Evolutionary conservation across 2,329 filamentous ascomycete genomes (phyloP), one percentile per base, ranked within the genome.

Genomic region (Clonostachys byssicola): DNA sequence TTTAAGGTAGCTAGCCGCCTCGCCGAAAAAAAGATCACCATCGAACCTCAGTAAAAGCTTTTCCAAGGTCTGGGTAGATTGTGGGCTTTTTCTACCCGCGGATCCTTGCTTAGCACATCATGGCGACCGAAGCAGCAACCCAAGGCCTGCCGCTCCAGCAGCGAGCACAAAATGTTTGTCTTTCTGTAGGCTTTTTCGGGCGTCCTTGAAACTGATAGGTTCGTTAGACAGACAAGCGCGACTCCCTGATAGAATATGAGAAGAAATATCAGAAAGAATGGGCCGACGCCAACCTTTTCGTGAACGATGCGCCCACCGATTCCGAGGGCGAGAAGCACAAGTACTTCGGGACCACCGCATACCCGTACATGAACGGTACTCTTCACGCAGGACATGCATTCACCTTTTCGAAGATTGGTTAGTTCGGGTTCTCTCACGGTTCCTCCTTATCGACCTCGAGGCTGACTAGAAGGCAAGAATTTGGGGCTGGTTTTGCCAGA

Each of bases 301-400:
- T 96, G 68, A 79, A 85, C 58, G 76, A 97, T 68, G 91, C 94
- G 20, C 94, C 94, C 34, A 83, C 88, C 17, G 82, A 84, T 45
- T 71, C 78, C 53, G 91, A 96, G 56, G 80, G 91, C 53, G 88
- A 90, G 50, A 82, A 87, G 56, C 79, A 86, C 60, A 97, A 97
- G 72, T 96, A 92, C 77, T 95, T 92, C 63, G 90, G 87, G 47
- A 65, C 61, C 45, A 72, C 71, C 63, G 67, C 70, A 12, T 73
- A 70, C 46, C 70, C 70, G 12, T 92, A 90, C 67, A 90, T 91
- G 86, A 95, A 95, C 68, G 90, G 90, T 53, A 88, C 83, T 50
- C 78, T 95, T 23, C 92, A 97, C 63, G 90, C 88, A 34, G 94
- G 94, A 18, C 94, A 99, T 73, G 86, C 84, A 57, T 97, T 99